phyloP scores from a whole-genome alignment of 2,329 filamentous ascomycete species.

The Penicillium sp. region DNA sequence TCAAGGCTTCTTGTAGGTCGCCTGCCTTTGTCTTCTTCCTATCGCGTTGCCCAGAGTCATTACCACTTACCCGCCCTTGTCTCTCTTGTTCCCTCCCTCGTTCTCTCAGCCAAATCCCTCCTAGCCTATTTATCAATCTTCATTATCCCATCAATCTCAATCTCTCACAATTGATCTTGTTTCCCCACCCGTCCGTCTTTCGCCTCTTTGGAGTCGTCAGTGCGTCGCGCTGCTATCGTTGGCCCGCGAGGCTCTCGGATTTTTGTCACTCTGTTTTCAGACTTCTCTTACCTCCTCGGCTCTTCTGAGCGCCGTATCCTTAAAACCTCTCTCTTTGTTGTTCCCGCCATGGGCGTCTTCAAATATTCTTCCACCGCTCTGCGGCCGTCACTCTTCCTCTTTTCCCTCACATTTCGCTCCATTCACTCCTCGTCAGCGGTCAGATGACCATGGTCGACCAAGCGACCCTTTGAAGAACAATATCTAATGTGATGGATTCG shows the following conservation, averaged over 20 bases:
- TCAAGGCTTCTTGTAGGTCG: constrained; percentile 51
- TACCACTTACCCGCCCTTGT: constrained; percentile 20
- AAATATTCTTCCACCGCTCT: constrained; percentile 23
- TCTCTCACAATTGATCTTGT: constrained; percentile 20
- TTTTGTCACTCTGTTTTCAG: constrained; percentile 7
- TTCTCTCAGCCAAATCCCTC: constrained; percentile 23
- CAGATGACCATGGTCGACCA: constrained; percentile 26
- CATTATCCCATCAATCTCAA: constrained; percentile 13
- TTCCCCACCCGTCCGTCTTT: constrained; percentile 20
- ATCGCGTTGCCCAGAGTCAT: constrained; percentile 23
- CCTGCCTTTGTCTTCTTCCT: constrained; percentile 38
- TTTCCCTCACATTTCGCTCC: constrained; percentile 30
- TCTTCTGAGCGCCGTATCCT: constrained; percentile 24
- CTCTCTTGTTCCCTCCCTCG: constrained; percentile 26
- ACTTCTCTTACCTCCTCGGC: constrained; percentile 22
- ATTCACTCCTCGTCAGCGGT: constrained; percentile 30
- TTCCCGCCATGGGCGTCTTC: constrained; percentile 8
- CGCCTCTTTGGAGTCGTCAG: constrained; percentile 24
- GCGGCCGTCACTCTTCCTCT: constrained; percentile 27
- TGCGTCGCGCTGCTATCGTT: constrained; percentile 28
- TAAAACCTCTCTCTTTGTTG: constrained; percentile 21
- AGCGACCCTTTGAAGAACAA: constrained; percentile 29
- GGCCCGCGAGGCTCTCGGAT: constrained; percentile 23
- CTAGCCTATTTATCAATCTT: constrained; percentile 20
- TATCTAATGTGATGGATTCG: constrained; percentile 45